Evolutionary conservation across 129 eudicot species (phyloP), one percentile per base, ranked within the genome.

Genomic region (Lonicera japonica): DNA sequence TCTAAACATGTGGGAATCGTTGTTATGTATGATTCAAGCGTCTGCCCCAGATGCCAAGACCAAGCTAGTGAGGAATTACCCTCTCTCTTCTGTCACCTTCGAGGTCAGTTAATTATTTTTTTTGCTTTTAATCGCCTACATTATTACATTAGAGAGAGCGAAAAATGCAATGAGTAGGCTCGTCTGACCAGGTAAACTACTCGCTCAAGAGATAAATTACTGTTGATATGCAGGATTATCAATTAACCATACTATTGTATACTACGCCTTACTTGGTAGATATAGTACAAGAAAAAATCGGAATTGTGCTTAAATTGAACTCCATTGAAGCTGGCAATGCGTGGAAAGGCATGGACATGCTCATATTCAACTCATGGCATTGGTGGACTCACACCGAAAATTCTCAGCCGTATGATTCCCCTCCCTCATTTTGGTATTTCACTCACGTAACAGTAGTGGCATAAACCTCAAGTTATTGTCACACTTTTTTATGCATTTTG

Each of bases 1-100:
- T 79, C 66, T 87, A 66, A 92, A 92, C 67, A 83, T 77, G 81
- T 92, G 86, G 88, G 76, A 84, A 64, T 84, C 95, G 51, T 80
- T 92, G 67, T 77, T 77, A 17, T 92, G 98, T 84, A 82, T 92
- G 96, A 54, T 92, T 54, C 88, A 92, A 70, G 84, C 88, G 56
- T 84, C 91, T 66, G 95, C 72, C 64, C 95, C 96, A 21, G 66
- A 68, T 70, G 69, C 90, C 38, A 84, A 69, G 50, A 73, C 78
- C 73, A 64, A 55, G 40, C 63, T 75, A 45, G 57, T 63, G 43
- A 83, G 73, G 53, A 79, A 60, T 43, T 68, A 68, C 4, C n/a
- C 75, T 4, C 70, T 91, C 20, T 79, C 94, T 69, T 64, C 81
- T 15, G 82, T 87, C 20, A 86, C 82, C 60, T 91, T 87, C 75